Base-by-base conservation (phyloP, 257 asterid species). In the Nicotiana noctiflora region DNA sequence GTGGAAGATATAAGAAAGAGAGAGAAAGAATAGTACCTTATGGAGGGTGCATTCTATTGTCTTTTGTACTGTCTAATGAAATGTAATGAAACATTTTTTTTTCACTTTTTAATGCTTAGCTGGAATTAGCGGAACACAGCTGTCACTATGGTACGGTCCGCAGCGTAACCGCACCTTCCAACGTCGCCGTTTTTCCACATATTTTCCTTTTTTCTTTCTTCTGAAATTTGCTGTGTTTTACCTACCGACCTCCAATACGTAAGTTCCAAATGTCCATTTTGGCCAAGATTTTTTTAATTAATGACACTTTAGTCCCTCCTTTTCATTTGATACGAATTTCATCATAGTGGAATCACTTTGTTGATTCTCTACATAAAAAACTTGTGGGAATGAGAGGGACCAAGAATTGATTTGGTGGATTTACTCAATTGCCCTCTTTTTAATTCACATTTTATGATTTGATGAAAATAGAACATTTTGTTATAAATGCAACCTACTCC, bases 121-220 rank as follows among this genome's bases (percentile, higher is more conserved):
- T 90, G 93, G 94, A 89, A 88, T 84, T 86, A 80, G 88, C 91
- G 90, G 91, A 84, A 80, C 89, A 86, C 90, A 90, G 90, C 85
- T 90, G 94, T 88, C 88, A 83, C 77, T 2, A n/a, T 51, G 89
- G 91, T 88, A 86, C 92, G 85, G 84, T 78, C 21, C 19, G 29
- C 88, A 59, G 68, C 79, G 76, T 56, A 67, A 82, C 77, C 76
- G 80, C 91, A 82, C 84, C 90, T 77, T 83, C 79, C 82, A 62
- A 83, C 87, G 89, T 85, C 91, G 90, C 83, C 90, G 91, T 79
- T 86, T 84, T 74, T 79, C 79, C 86, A 55, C 84, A 21, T 79
- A n/a, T 44, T 57, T 25, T 17, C 32, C 29, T 37, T 27, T 27
- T 8, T 19, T 44, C 67, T 21, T 63, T 27, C 46, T 53, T 63